Evolutionary conservation across 2,329 filamentous ascomycete genomes (phyloP).

Genomic region (Alternaria metachromatica): DNA sequence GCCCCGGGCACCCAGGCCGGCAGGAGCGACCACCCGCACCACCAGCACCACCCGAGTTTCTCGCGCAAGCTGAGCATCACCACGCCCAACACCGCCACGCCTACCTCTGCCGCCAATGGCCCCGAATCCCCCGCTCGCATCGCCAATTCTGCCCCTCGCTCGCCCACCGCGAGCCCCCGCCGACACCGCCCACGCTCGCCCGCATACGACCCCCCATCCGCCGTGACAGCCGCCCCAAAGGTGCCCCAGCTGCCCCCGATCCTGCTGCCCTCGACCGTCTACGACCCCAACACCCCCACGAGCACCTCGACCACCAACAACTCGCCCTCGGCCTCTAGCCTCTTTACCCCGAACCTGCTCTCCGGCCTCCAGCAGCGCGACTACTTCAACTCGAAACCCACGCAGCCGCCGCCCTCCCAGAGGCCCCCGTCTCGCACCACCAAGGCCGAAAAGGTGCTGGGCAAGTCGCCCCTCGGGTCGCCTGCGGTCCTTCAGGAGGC

Average conservation of each 20-base stretch:
- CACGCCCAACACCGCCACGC: constrained; percentile 39
- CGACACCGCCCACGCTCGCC: constrained; percentile 42
- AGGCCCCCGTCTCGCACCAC: constrained; percentile 41
- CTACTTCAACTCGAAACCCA: constrained; percentile 49
- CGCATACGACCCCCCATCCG: constrained; percentile 34
- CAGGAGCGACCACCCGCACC: constrained; percentile 37
- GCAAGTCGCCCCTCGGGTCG: constrained; percentile 43
- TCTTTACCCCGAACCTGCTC: constrained; percentile 43
- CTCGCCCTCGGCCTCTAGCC: constrained; percentile 44
- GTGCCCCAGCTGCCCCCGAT: constrained; percentile 38
- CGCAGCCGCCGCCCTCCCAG: constrained; percentile 21
- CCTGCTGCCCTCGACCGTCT: constrained; percentile 45
- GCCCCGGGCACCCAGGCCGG: constrained; percentile 55
- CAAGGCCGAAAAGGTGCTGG: constrained; percentile 35
- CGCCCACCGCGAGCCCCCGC: constrained; percentile 49
- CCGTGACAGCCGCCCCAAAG: constrained; percentile 43
- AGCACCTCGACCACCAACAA: constrained; percentile 34
- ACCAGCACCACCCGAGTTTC: constrained; percentile 39
- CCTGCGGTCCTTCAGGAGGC: constrained; percentile 44
- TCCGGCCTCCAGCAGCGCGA: constrained; percentile 37
- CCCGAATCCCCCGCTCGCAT: constrained; percentile 40
- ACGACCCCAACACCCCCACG: constrained; percentile 47
- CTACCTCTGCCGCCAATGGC: constrained; percentile 38
- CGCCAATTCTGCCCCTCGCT: constrained; percentile 34
- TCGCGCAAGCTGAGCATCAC: constrained; percentile 49